Evolutionary conservation across 352 stramenopile species (phyloP).

Genomic region (Phytophthora cajani): DNA sequence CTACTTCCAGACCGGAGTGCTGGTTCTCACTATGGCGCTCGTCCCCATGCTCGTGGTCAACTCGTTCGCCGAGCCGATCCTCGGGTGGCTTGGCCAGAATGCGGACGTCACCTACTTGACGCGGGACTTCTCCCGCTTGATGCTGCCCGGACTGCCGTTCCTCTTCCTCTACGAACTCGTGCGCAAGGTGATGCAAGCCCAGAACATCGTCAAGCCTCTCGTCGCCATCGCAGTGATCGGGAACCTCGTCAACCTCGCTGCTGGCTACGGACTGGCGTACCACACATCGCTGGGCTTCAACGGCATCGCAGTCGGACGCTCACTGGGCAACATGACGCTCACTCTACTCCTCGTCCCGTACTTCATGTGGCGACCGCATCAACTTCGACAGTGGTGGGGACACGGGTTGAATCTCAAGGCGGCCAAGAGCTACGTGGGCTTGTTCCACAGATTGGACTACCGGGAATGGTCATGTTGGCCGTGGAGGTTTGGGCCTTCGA

Average conservation of each 20-base stretch:
- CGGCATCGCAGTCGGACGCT: conserved; percentile 67
- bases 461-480: conserved; percentile 63
- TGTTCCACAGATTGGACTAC: conserved; percentile 53
- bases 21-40: conserved; percentile 49
- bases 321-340: conserved; percentile 53
- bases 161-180: conserved; percentile 82
- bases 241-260: conserved; percentile 66
- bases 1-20: conserved; percentile 71
- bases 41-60: conserved; percentile 63
- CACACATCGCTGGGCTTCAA: conserved; percentile 73
- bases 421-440: conserved; percentile 27
- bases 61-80: conserved; percentile 50
- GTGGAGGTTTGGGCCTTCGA: conserved; percentile 73
- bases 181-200: conserved; percentile 72
- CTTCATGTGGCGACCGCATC: conserved; percentile 42
- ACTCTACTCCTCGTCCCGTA: conserved; percentile 51
- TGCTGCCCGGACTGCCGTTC: conserved; percentile 65
- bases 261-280: conserved; percentile 72
- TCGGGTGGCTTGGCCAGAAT: conserved; percentile 48
- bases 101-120: conserved; percentile 53
- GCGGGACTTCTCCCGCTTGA: conserved; percentile 63
- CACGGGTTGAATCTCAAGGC: conserved; percentile 41
- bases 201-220: conserved; percentile 78
- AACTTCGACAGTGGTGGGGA: conserved; percentile 46
- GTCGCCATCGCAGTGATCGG: conserved; percentile 59